A percentile compares a stretch with the other conserved stretches of the same genome.
Conservation (phyloP, 2,329 filamentous ascomycete genomes). For the Colletotrichum chrysophilum region DNA sequence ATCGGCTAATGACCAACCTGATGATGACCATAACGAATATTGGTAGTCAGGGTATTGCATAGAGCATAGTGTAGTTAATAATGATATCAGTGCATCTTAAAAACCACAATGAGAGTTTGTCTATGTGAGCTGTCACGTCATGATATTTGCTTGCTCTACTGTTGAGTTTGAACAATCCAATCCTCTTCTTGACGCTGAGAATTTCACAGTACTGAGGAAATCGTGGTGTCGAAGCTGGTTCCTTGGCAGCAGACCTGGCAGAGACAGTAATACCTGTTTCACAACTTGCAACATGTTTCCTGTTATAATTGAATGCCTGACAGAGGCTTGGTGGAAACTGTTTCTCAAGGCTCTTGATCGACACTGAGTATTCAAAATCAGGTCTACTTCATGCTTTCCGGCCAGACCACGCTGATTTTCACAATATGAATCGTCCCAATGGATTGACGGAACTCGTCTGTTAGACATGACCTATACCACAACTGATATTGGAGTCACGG, state of each 20-base stretch:
- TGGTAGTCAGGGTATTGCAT: not conserved
- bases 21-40: not conserved
- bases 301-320: rapidly evolving
- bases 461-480: not conserved
- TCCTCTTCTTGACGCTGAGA: not conserved
- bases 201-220: not conserved
- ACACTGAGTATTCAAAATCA: no score
- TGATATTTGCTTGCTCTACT: not conserved
- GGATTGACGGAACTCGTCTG: not conserved
- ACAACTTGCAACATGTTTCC: not conserved
- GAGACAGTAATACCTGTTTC: not conserved
- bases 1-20: not conserved
- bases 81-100: not conserved
- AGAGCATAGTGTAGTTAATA: not conserved
- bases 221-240: no score
- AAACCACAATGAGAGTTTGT: not conserved
- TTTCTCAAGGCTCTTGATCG: not conserved
- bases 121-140: not conserved
- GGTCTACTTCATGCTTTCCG: no score
- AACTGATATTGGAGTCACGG: not conserved
- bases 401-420: no score
- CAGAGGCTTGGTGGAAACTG: not conserved
- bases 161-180: no score
- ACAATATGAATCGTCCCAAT: not conserved
- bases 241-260: no score